Base-by-base conservation (phyloP, 108 stramenopile species). In the Schizochytrium sp. region DNA sequence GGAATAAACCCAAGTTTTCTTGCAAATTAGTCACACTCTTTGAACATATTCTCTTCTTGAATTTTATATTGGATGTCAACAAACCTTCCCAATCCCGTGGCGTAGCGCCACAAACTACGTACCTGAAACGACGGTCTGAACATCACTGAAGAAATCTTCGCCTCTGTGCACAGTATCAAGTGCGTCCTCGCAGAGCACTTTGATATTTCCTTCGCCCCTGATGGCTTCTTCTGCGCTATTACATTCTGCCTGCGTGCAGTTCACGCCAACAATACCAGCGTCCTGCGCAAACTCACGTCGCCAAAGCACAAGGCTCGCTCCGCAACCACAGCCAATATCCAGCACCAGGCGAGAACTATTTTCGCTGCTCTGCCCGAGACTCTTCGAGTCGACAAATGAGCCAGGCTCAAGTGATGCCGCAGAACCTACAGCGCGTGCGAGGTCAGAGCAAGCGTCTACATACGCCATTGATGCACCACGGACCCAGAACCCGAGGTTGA, bases 261-360 rank as follows among this genome's bases (percentile, higher is more conserved):
- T 69, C 42, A 69, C 64, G 64, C 64, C 64, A 44, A 44, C 10
- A 13, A 69, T 69, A 38, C 28, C 44, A 44, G 42, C 64, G 12
- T 38, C 28, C 42, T 44, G 44, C 42, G 64, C 64, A 44, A 69
- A 69, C 28, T 69, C 28, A 44, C 64, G 64, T 8, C 64, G 64
- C 64, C 64, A 69, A 15, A 69, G 64, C 19, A 44, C 64, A 44
- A 69, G 64, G 64, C 64, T 69, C 42, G 40, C 64, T 12, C 64
- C 64, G 64, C 64, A 69, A 44, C 64, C 64, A 44, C 64, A 69
- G 64, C 64, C 64, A 8, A 69, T 44, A 44, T 69, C 64, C 19
- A 69, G 1, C 64, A 69, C 64, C 28, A 28, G 28, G 28, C 28
- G 28, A 28, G 28, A 28, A 28, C 28, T 28, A 28, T 28, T 28